Evolutionary conservation across 805 yeast genomes (phyloP).

Genomic region (Ogataea wickerhamii): DNA sequence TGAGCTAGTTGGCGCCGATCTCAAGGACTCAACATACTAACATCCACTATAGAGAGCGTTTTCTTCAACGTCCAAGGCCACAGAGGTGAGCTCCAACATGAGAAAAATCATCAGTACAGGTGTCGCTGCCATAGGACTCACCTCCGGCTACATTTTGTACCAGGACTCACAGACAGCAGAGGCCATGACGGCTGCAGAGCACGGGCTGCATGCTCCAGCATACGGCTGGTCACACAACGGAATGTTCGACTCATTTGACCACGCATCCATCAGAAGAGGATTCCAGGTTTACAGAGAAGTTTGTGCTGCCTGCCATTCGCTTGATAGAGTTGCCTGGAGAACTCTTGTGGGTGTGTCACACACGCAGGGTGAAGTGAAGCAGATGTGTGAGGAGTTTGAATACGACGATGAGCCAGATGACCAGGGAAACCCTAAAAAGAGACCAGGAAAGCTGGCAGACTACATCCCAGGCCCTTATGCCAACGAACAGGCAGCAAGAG

Average conservation of each 20-base stretch:
- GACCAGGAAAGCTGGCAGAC: conserved; percentile 97
- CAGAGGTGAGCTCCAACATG: conserved; percentile 32
- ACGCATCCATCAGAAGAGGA: conserved; percentile 96
- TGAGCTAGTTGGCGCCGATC: neutral
- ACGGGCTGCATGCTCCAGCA: conserved; percentile 94
- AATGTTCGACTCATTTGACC: conserved; percentile 87
- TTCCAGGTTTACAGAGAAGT: conserved; percentile 98
- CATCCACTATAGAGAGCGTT: conserved; percentile 31
- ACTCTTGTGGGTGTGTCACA: conserved; percentile 95
- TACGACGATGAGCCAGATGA: conserved; percentile 96
- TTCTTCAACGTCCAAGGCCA: conserved; percentile 30
- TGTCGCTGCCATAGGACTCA: conserved; percentile 71
- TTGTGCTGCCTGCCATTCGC: conserved; percentile 98
- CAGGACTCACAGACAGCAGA: conserved; percentile 82
- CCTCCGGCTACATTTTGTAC: conserved; percentile 78
- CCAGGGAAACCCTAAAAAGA: conserved; percentile 96
- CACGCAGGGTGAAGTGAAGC: conserved; percentile 84
- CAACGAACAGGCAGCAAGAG: conserved; percentile 99
- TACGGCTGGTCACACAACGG: conserved; percentile 94
- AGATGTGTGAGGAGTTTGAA: conserved; percentile 93
- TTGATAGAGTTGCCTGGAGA: conserved; percentile 98
- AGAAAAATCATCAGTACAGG: conserved; percentile 58
- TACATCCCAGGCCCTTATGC: conserved; percentile 92
- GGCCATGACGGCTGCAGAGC: conserved; percentile 99
- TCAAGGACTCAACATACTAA: conserved; percentile 11